phyloP scores from a whole-genome alignment of 352 stramenopile species.

The Phytopythium helicoides region DNA sequence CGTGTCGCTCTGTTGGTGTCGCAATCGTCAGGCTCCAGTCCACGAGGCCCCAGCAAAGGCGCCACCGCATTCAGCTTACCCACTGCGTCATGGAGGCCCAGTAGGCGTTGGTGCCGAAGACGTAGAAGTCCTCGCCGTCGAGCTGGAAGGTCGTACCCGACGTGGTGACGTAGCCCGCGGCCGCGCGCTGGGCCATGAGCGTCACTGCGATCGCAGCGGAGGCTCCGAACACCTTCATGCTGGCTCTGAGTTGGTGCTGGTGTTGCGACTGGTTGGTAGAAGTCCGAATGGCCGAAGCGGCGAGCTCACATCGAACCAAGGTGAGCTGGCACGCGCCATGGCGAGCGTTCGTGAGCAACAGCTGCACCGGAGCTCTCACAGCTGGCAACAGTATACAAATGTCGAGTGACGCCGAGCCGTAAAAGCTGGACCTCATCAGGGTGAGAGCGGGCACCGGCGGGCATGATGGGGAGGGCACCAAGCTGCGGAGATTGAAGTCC shows the following conservation, averaged over 20 bases:
- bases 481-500: no score
- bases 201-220: constrained; percentile 10
- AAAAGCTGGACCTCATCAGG: no score
- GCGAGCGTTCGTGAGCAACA: no score
- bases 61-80: constrained; percentile 5
- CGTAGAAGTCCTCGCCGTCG: constrained; percentile 27
- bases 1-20: constrained; percentile 11
- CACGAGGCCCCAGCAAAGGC: constrained; percentile 1
- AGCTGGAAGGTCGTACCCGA: constrained; percentile 25
- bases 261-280: neutral
- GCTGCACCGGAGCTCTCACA: no score
- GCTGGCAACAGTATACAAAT: neutral
- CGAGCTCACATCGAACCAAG: neutral
- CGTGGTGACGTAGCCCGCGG: constrained; percentile 24
- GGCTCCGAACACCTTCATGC: constrained; percentile 22
- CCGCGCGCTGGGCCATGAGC: constrained; percentile 6
- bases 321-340: no score
- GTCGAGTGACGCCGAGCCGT: neutral
- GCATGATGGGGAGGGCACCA: no score
- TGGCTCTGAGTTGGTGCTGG: neutral
- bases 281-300: neutral
- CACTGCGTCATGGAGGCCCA: constrained; percentile 27
- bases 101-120: constrained; percentile 32
- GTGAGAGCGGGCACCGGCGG: no score
- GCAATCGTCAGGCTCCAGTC: neutral